Evolutionary conservation across 2,329 filamentous ascomycete genomes (phyloP).

Genomic region (Penicillium fuscoglaucum): DNA sequence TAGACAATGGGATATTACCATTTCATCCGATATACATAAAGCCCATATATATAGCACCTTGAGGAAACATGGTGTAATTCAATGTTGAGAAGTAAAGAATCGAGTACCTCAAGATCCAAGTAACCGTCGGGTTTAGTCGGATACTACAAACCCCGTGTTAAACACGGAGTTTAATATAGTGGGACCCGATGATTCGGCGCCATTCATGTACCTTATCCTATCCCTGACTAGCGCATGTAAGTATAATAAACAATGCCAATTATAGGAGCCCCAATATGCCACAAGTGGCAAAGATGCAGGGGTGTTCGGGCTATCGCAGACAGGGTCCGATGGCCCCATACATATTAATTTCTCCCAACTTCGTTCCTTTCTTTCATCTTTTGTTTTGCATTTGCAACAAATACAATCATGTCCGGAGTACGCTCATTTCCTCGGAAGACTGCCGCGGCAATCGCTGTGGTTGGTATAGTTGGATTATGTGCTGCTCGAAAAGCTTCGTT

Average conservation of each 20-base stretch:
- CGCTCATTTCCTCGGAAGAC: background rate
- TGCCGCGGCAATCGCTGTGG: background rate
- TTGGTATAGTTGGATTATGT: background rate
- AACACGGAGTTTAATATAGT: background rate
- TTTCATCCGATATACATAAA: too few species aligned
- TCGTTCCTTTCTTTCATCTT: background rate
- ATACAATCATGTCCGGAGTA: background rate
- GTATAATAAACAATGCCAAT: background rate
- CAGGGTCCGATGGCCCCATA: background rate
- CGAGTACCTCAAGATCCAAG: too few species aligned
- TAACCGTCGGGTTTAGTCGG: background rate
- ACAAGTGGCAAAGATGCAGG: background rate
- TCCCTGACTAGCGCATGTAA: background rate
- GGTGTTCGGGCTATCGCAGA: too few species aligned
- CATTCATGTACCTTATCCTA: background rate
- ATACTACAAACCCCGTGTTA: background rate
- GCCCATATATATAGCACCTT: accelerated
- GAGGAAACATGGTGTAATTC: background rate
- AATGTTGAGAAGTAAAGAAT: too few species aligned
- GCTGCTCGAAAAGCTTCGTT: background rate
- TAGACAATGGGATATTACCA: too few species aligned
- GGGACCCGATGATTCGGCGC: background rate
- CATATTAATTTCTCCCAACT: background rate
- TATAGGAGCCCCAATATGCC: background rate
- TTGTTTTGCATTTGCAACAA: background rate